Base-by-base conservation (phyloP, 805 yeast genomes). In the Wickerhamiella sorbophila region DNA sequence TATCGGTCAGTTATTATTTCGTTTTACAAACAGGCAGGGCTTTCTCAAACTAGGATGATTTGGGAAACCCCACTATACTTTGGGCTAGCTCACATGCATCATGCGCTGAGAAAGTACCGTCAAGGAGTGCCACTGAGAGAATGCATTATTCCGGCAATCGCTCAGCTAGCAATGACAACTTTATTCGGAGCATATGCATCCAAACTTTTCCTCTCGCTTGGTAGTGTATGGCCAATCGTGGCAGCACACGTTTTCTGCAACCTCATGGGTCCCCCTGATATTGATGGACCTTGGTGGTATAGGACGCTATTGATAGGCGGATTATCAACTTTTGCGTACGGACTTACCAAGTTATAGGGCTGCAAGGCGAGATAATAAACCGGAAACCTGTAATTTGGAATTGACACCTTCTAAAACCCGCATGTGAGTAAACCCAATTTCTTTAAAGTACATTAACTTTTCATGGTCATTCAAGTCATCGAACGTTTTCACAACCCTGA, bases 321-420 rank as follows among this genome's bases (percentile, higher is more conserved):
- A 0, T 43, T 63, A 2, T 54, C 52, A 41, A 58, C 55, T 3
- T 76, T 74, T 48, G 31, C 24, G 3, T 19, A 32, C n/a, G 38
- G 41, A 3, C 29, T 34, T 24, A 20, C 27, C 9, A 4, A n/a
- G 3, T 20, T 34, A 4, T 34, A 34, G 9, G 3, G n/a, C 32
- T 3, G 44, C 36, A 5, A 66, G 54, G 51, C 70, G 78, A 17
- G 94, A 79, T 36, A 85, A 62, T 65, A 91, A 67, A 5, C 95
- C 93, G 39, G 85, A 78, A 47, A 91, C 61, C 56, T 91, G 98
- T 45, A 91, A 63, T 57, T 80, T 80, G 0, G 94, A 77, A 9
- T 85, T 75, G 3, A 91, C 94, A 48, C 98, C 98, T 61, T 91
- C 97, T 38, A 91, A 65, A 1, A 91, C 78, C 47, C 95, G 67